A percentile compares a stretch with the other conserved stretches of the same genome.
phyloP scores from a whole-genome alignment of 2,329 filamentous ascomycete genomes.

The Fusarium bulbicola region DNA sequence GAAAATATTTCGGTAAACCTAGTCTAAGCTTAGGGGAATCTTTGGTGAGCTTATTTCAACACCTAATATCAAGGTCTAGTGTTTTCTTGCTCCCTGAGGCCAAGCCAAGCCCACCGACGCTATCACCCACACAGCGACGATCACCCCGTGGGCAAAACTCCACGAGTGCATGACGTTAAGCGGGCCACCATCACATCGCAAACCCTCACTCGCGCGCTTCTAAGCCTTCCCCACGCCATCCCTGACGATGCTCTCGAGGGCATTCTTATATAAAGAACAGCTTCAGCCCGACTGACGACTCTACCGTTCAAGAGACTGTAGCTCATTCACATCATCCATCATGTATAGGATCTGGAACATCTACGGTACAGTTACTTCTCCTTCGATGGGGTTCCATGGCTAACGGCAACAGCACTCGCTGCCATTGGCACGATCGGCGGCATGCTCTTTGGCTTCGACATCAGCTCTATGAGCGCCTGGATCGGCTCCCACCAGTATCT shows the following conservation, averaged over 20 bases:
- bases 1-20: no score
- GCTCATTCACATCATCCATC: slow-evolving; percentile 3
- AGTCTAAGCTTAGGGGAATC: rapidly evolving
- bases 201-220: slow-evolving; percentile 42
- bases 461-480: slow-evolving; percentile 67
- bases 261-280: slow-evolving; percentile 31
- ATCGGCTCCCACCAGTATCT: slow-evolving; percentile 61
- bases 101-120: neutral
- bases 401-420: slow-evolving; percentile 45
- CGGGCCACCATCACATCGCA: slow-evolving; percentile 28
- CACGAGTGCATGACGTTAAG: slow-evolving; percentile 35
- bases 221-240: slow-evolving; percentile 32
- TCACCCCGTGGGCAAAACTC: slow-evolving; percentile 28
- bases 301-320: neutral
- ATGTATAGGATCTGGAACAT: slow-evolving; percentile 52
- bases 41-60: no score
- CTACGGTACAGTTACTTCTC: slow-evolving; percentile 41
- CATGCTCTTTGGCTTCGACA: slow-evolving; percentile 64
- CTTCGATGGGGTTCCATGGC: neutral
- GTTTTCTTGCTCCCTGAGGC: neutral
- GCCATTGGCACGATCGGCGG: slow-evolving; percentile 54
- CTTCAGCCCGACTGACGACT: neutral
- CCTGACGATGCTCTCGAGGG: neutral
- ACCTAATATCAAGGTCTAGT: no score
- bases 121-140: slow-evolving; percentile 16